Conservation (phyloP, 192 early-diverging fungal genomes). For the Umbelopsis vinacea region DNA sequence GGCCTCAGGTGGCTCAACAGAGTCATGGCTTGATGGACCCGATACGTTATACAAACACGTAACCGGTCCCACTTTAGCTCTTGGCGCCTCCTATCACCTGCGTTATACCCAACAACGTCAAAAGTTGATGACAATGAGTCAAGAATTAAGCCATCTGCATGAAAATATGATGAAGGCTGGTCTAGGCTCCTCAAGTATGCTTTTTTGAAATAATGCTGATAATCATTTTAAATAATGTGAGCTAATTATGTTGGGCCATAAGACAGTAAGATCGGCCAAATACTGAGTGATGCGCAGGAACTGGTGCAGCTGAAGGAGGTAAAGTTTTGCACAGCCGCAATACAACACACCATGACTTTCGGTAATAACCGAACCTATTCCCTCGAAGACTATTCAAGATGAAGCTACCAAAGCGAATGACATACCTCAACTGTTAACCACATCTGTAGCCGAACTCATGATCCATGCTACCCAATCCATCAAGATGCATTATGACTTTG, state of each 20-base stretch:
- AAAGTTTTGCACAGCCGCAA: background rate
- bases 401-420: background rate
- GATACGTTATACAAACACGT: constrained; percentile 13
- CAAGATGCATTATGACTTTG: background rate
- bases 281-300: background rate
- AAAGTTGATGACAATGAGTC: background rate
- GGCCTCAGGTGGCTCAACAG: background rate
- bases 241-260: background rate
- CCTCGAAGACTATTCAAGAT: background rate
- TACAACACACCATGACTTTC: background rate
- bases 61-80: background rate
- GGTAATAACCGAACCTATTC: background rate
- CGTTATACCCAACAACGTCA: background rate
- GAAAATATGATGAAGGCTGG: constrained; percentile 9
- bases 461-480: background rate
- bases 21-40: background rate
- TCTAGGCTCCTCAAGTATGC: background rate
- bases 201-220: background rate
- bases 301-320: background rate
- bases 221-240: background rate
- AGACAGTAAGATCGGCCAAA: background rate
- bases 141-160: constrained; percentile 3
- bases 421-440: background rate
- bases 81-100: background rate
- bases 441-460: background rate